Percentiles rank a stretch among this genome's conserved stretches.
Evolutionary conservation across 2,329 filamentous ascomycete species (phyloP).

Genomic region (Xylaria sp.): DNA sequence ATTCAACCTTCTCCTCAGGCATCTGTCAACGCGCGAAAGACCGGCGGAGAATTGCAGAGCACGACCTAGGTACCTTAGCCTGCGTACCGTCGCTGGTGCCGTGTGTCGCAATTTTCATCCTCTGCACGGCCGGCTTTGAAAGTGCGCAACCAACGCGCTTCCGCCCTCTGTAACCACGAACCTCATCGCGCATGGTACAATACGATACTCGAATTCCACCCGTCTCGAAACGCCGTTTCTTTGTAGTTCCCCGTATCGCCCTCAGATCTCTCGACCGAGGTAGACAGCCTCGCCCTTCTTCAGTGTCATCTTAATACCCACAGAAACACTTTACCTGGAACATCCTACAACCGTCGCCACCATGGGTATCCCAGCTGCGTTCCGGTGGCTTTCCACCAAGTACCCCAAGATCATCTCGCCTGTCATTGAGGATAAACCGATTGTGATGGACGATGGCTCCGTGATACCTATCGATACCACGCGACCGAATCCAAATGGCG

Average conservation of each 20-base stretch:
- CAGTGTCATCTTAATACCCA: conserved; percentile 7
- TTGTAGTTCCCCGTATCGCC: background rate
- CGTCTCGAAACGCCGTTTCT: background rate
- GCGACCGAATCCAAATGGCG: conserved; percentile 89
- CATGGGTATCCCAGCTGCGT: conserved; percentile 95
- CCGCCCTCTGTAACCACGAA: no score
- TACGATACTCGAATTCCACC: background rate
- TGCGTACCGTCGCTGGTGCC: background rate
- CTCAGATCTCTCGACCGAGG: background rate
- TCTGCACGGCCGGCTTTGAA: no score
- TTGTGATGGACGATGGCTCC: conserved; percentile 79
- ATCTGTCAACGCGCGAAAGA: background rate
- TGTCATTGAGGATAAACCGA: conserved; percentile 84
- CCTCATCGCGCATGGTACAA: no score
- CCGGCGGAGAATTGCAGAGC: background rate
- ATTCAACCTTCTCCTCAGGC: background rate
- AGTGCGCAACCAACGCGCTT: no score
- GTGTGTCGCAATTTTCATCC: conserved; percentile 7
- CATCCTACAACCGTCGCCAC: conserved; percentile 41
- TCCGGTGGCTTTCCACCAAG: conserved; percentile 95
- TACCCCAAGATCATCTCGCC: conserved; percentile 96
- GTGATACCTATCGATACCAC: conserved; percentile 85
- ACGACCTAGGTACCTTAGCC: background rate
- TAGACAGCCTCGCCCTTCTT: background rate
- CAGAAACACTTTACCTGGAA: background rate